A percentile compares a stretch with the other conserved stretches of the same genome.
Conservation (phyloP, 202 grass and related monocot genomes). For the Saccharum hybrid region DNA sequence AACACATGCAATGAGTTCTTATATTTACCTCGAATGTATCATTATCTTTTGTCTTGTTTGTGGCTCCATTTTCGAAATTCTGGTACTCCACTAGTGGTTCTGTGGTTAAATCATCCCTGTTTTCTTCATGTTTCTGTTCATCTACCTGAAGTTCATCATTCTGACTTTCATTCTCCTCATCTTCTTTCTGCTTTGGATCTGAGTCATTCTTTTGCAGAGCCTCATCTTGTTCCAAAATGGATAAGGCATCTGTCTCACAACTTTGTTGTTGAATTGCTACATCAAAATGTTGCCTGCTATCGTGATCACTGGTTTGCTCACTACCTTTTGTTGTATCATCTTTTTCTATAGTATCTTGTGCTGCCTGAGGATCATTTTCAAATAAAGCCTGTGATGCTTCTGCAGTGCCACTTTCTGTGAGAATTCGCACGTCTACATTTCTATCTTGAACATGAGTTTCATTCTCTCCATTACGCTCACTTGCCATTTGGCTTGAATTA, state of each 20-base stretch:
- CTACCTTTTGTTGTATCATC: conserved; percentile 30
- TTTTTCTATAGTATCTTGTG: conserved; percentile 26
- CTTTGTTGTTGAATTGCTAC: conserved; percentile 39
- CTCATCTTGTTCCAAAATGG: conserved; percentile 42
- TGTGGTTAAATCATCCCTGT: conserved; percentile 26
- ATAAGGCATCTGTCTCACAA: conserved; percentile 39
- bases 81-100: conserved; percentile 32
- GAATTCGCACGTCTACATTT: neutral
- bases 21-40: conserved; percentile 48
- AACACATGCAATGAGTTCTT: conserved; percentile 28
- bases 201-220: conserved; percentile 25
- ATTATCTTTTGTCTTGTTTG: neutral
- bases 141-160: conserved; percentile 39
- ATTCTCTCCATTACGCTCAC: conserved; percentile 5
- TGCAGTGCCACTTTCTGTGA: conserved; percentile 22
- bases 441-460: conserved; percentile 30
- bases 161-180: conserved; percentile 31
- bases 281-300: conserved; percentile 33
- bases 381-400: conserved; percentile 17
- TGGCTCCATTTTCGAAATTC: conserved; percentile 31
- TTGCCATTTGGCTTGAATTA: conserved; percentile 37
- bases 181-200: conserved; percentile 47
- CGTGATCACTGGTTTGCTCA: conserved; percentile 34
- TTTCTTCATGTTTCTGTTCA: conserved; percentile 48
- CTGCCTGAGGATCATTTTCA: conserved; percentile 25